These are phyloP conservation scores for Thielaviopsis ethacetica DNA, from an alignment of 2,329 filamentous ascomycete genomes.

Conservation along the genomic window DNA sequence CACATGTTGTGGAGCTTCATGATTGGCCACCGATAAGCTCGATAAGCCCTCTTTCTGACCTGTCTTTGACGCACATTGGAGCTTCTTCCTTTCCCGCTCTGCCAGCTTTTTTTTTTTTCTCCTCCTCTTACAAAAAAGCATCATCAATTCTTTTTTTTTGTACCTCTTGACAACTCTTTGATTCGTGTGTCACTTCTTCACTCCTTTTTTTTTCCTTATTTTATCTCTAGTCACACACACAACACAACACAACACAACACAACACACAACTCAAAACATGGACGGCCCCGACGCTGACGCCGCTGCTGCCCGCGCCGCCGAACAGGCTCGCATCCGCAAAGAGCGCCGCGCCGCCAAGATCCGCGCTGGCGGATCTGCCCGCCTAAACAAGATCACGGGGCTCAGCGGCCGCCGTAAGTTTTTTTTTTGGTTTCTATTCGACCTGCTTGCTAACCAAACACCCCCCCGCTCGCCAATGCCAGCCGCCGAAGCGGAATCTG, in stretches of 20 bases:
- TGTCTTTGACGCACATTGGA: too few relatives aligned
- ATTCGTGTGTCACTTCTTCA: too few relatives aligned
- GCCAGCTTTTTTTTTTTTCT: too few relatives aligned
- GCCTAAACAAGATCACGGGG: constrained; percentile 61
- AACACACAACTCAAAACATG: constrained; percentile 2
- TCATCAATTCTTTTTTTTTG: too few relatives aligned
- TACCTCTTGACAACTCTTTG: too few relatives aligned
- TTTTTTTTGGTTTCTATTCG: not conserved
- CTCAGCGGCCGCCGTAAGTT: constrained; percentile 8
- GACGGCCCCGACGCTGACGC: constrained; percentile 24
- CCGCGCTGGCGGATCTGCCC: constrained; percentile 49
- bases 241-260: too few relatives aligned
- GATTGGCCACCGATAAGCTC: constrained; percentile 2
- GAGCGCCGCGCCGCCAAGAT: constrained; percentile 69
- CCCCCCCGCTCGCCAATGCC: too few relatives aligned
- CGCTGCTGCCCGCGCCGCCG: constrained; percentile 35
- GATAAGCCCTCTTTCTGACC: not conserved
- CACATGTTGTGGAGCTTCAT: not conserved
- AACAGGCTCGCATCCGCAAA: constrained; percentile 59
- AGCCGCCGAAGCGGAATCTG: not conserved
- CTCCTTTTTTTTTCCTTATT: too few relatives aligned
- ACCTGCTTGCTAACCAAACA: too few relatives aligned
- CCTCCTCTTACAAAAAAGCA: too few relatives aligned
- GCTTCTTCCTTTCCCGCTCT: too few relatives aligned
- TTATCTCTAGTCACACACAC: too few relatives aligned